These are phyloP conservation scores for Tubosaeta brunneosetosa DNA, from an alignment of 768 basidiomycete species.

Conservation along the genomic window DNA sequence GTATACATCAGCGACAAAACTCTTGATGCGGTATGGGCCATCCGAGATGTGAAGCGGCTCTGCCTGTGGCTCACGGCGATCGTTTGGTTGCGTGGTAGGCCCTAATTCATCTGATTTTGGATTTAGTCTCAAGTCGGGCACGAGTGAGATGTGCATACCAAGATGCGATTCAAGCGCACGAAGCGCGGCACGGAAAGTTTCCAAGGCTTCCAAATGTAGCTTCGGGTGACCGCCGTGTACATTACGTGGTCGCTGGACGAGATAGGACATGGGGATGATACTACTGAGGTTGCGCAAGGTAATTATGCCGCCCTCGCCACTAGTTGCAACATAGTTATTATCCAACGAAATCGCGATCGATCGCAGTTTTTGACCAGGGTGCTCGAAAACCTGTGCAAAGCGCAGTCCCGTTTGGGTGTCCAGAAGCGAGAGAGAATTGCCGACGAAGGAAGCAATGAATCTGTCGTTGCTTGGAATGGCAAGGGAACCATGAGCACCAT, in stretches of 20 bases:
- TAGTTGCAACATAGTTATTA: neutral
- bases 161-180: neutral
- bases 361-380: neutral
- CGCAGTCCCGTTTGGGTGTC: constrained; percentile 2
- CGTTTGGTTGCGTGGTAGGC: neutral
- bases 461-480: neutral
- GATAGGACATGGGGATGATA: neutral
- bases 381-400: constrained; percentile 2
- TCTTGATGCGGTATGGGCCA: neutral
- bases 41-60: neutral
- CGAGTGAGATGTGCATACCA: neutral
- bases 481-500: neutral
- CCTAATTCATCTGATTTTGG: neutral
- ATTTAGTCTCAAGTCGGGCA: neutral
- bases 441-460: neutral
- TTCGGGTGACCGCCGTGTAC: neutral
- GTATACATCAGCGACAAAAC: neutral
- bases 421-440: constrained; percentile 1
- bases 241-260: neutral
- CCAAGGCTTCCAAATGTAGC: neutral
- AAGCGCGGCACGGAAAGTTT: neutral
- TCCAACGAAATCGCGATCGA: constrained; percentile 9
- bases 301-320: neutral
- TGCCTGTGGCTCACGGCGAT: neutral
- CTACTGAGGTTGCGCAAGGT: neutral